These are phyloP conservation scores for Annona cherimola DNA, from an alignment of 164 flowering plant genomes.

Conservation along the genomic window DNA sequence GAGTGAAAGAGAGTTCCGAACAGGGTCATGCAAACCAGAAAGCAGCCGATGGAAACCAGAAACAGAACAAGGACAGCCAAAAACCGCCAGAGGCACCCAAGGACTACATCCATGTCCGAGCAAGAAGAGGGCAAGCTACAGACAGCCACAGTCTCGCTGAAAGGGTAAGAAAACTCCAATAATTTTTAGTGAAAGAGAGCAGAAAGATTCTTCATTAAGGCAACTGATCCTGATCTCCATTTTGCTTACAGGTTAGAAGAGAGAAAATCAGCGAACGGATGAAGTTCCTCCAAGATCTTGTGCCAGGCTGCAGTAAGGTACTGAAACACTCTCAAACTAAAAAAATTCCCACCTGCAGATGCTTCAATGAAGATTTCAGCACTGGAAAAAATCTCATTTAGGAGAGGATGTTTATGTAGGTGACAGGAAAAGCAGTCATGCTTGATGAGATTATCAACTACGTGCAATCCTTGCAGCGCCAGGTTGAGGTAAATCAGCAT, in stretches of 20 bases:
- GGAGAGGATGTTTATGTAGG: constrained; percentile 30
- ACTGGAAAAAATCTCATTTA: not conserved
- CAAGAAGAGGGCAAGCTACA: constrained; percentile 98
- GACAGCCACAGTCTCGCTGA: constrained; percentile 97
- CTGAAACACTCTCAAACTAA: not conserved
- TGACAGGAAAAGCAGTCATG: constrained; percentile 96
- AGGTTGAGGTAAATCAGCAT: constrained; percentile 70
- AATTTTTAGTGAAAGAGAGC: not conserved
- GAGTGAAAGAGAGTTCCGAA: constrained; percentile 25
- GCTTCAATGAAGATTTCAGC: not conserved
- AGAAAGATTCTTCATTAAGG: not conserved
- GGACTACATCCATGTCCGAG: constrained; percentile 95
- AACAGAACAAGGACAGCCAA: constrained; percentile 25
- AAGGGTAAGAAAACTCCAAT: constrained; percentile 49
- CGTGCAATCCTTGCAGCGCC: constrained; percentile 95
- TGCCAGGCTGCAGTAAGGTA: constrained; percentile 96
- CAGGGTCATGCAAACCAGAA: constrained; percentile 14
- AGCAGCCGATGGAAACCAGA: constrained; percentile 26
- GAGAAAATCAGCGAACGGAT: constrained; percentile 94
- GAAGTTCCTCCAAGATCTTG: constrained; percentile 95
- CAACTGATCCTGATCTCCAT: not conserved
- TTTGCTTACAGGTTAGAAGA: constrained; percentile 58
- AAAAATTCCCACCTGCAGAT: not conserved
- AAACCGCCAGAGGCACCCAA: constrained; percentile 76
- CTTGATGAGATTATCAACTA: constrained; percentile 93